phyloP scores from a whole-genome alignment of 345 rosid genomes.

The Combretum micranthum region DNA sequence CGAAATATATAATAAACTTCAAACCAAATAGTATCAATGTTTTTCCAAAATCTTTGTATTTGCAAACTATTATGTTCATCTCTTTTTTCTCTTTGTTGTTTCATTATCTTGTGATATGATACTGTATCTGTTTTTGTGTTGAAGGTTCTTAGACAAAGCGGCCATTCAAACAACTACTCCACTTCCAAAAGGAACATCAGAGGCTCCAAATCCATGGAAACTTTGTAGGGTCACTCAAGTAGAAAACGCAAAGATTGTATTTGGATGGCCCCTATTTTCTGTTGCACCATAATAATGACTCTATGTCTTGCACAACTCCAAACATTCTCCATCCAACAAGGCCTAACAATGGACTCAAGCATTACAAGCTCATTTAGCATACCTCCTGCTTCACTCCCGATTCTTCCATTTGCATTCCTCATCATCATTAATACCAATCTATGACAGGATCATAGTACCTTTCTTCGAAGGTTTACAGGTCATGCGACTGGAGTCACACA shows the following conservation, averaged over 20 bases:
- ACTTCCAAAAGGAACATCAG: background rate
- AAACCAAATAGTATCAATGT: background rate
- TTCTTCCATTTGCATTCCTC: constrained; percentile 36
- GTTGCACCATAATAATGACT: constrained; percentile 59
- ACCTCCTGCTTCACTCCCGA: constrained; percentile 51
- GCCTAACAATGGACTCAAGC: constrained; percentile 38
- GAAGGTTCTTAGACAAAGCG: constrained; percentile 57
- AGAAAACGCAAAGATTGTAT: constrained; percentile 45
- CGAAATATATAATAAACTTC: background rate
- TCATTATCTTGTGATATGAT: background rate
- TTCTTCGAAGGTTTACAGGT: constrained; percentile 37
- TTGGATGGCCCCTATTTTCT: constrained; percentile 41
- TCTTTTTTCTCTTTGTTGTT: too few relatives aligned
- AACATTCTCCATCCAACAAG: constrained; percentile 51
- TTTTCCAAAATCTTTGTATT: background rate
- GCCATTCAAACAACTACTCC: constrained; percentile 27
- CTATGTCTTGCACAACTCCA: constrained; percentile 43
- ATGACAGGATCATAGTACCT: constrained; percentile 36
- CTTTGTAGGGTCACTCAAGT: constrained; percentile 60
- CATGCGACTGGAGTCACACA: constrained; percentile 39
- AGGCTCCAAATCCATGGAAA: constrained; percentile 41
- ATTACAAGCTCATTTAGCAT: constrained; percentile 28
- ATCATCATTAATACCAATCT: constrained; percentile 31
- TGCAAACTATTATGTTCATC: background rate
- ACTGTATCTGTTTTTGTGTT: background rate